Conservation (phyloP, 306 rosid species). For the Trifolium dubium region DNA sequence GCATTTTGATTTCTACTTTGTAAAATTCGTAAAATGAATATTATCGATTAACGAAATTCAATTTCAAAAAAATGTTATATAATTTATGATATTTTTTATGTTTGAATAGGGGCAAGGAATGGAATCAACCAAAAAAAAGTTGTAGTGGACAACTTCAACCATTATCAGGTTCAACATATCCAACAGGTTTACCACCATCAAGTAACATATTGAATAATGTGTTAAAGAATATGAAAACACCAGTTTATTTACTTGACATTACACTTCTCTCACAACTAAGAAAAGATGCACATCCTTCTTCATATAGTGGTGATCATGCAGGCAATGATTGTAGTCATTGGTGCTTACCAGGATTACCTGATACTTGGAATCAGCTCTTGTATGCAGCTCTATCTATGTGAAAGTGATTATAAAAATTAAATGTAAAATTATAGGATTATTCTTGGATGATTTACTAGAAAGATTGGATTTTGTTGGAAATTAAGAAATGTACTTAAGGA, state of each 20-base stretch:
- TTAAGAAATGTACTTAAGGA: constrained; percentile 28
- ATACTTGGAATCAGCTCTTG: constrained; percentile 94
- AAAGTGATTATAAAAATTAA: constrained; percentile 36
- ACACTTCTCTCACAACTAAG: constrained; percentile 85
- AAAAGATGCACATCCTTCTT: constrained; percentile 92
- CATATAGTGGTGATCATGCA: constrained; percentile 58
- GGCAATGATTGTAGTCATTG: constrained; percentile 98
- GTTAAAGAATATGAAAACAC: constrained; percentile 61
- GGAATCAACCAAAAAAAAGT: constrained; percentile 76
- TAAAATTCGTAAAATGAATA: no score
- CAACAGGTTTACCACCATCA: constrained; percentile 83
- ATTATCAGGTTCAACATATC: constrained; percentile 74
- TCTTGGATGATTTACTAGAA: constrained; percentile 39
- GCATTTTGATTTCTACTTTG: not conserved
- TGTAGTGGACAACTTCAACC: constrained; percentile 81
- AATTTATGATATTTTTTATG: not conserved
- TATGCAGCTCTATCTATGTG: constrained; percentile 70
- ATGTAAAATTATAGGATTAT: constrained; percentile 54
- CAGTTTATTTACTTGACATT: constrained; percentile 80
- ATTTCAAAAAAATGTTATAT: not conserved
- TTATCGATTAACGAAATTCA: not conserved
- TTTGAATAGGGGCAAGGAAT: constrained; percentile 70
- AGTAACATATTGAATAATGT: constrained; percentile 62
- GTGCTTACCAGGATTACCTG: constrained; percentile 97
- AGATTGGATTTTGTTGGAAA: constrained; percentile 37